Conservation (phyloP, 2,329 filamentous ascomycete genomes). For the Diaporthe nobilis region DNA sequence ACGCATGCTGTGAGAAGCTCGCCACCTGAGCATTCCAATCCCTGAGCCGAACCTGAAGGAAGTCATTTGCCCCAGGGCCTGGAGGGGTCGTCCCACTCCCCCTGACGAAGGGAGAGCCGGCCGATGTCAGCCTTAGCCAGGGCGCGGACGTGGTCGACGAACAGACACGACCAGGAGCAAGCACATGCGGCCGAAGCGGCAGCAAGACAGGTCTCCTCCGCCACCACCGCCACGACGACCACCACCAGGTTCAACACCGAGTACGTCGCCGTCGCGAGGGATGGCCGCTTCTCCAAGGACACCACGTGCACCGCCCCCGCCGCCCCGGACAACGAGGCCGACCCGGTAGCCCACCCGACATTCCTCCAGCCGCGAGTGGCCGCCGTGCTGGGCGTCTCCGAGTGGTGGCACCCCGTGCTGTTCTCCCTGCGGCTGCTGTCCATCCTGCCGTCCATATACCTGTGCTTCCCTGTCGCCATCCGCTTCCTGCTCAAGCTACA, state of each 20-base stretch:
- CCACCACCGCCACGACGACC: slow-evolving; percentile 4
- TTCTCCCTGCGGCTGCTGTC: slow-evolving; percentile 81
- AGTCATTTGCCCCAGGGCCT: slow-evolving; percentile 29
- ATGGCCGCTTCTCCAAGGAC: slow-evolving; percentile 22
- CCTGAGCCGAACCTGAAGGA: background rate
- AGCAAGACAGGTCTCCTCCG: slow-evolving; percentile 18
- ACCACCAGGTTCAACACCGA: slow-evolving; percentile 31
- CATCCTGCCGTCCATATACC: slow-evolving; percentile 78
- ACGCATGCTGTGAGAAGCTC: slow-evolving; percentile 22
- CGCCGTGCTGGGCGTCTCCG: slow-evolving; percentile 81
- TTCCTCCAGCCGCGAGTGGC: slow-evolving; percentile 83
- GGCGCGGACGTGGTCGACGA: slow-evolving; percentile 42
- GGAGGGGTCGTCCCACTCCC: slow-evolving; percentile 22
- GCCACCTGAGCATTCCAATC: background rate
- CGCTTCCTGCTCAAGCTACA: slow-evolving; percentile 77
- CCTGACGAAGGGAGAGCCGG: slow-evolving; percentile 10
- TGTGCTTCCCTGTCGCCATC: slow-evolving; percentile 77
- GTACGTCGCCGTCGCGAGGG: slow-evolving; percentile 14
- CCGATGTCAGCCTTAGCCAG: slow-evolving; percentile 40
- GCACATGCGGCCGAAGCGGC: slow-evolving; percentile 3
- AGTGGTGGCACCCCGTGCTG: slow-evolving; percentile 80
- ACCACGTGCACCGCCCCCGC: background rate
- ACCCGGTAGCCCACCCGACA: slow-evolving; percentile 50
- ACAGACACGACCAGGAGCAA: slow-evolving; percentile 34
- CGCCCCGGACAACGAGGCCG: background rate